A percentile compares a stretch with the other conserved stretches of the same genome.
phyloP scores from a whole-genome alignment of 768 basidiomycete species.

The Kwoniella botswanensis region DNA sequence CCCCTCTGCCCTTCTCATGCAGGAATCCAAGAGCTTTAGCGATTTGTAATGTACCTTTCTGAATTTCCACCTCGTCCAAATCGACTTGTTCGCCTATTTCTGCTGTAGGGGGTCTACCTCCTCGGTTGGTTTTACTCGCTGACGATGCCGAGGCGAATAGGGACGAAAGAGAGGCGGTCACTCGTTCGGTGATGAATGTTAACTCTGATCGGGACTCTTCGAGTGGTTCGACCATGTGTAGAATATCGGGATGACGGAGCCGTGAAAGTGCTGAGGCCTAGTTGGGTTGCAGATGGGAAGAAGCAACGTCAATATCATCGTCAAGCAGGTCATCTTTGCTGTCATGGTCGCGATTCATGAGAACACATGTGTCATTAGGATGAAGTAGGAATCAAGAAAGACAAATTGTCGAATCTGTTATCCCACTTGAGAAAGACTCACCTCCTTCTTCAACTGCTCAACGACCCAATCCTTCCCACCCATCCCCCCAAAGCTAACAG shows the following conservation, averaged over 20 bases:
- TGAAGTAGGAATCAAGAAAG: no score
- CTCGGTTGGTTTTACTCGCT: not conserved
- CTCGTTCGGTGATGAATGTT: conserved; percentile 89
- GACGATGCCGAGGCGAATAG: conserved; percentile 30
- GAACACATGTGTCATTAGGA: no score
- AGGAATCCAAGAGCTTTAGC: conserved; percentile 69
- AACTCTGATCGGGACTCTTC: conserved; percentile 90
- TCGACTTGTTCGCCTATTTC: conserved; percentile 65
- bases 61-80: conserved; percentile 97
- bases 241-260: conserved; percentile 88
- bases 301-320: not conserved
- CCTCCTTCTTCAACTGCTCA: conserved; percentile 90
- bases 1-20: conserved; percentile 86
- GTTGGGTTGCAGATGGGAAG: not conserved
- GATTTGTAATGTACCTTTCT: conserved; percentile 92
- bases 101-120: conserved; percentile 47
- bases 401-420: not conserved
- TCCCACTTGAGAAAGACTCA: conserved; percentile 22
- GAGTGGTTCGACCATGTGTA: conserved; percentile 97
- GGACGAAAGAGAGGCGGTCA: conserved; percentile 75
- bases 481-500: conserved; percentile 53
- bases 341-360: no score
- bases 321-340: no score
- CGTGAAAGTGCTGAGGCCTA: conserved; percentile 79
- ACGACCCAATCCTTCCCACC: conserved; percentile 72